Evolutionary conservation across 2,329 filamentous ascomycete genomes (phyloP).

Genomic region (Fusarium sp.): DNA sequence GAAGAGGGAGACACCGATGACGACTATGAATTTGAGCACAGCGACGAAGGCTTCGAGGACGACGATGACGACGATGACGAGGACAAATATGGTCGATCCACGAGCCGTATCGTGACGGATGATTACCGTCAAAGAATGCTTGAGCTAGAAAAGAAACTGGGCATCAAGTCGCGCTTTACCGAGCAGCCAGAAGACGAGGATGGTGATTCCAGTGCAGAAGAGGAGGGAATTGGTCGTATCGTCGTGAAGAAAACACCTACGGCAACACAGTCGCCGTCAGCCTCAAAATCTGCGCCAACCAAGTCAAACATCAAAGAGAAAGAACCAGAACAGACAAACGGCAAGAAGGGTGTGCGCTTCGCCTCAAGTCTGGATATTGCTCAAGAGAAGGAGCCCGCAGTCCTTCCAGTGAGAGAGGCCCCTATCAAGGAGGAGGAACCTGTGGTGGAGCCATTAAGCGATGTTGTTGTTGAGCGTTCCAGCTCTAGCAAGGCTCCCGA

Average conservation of each 20-base stretch:
- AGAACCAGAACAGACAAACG: constrained; percentile 29
- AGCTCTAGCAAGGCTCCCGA: constrained; percentile 39
- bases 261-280: constrained; percentile 21
- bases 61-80: constrained; percentile 61
- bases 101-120: constrained; percentile 70
- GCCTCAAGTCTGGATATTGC: constrained; percentile 78
- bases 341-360: constrained; percentile 82
- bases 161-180: constrained; percentile 63
- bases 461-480: constrained; percentile 62
- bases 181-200: constrained; percentile 57
- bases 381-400: constrained; percentile 44
- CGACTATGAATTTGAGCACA: constrained; percentile 63
- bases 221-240: constrained; percentile 67
- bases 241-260: constrained; percentile 52
- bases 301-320: constrained; percentile 50
- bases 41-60: constrained; percentile 62
- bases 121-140: constrained; percentile 85
- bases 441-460: constrained; percentile 59
- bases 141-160: constrained; percentile 80
- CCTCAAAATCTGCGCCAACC: constrained; percentile 38
- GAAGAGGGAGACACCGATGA: constrained; percentile 72
- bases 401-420: constrained; percentile 23
- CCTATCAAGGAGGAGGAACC: constrained; percentile 42
- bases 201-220: constrained; percentile 49
- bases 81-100: constrained; percentile 76